These are phyloP conservation scores for Malus fusca DNA, from an alignment of 306 rosid species.

Conservation along the genomic window DNA sequence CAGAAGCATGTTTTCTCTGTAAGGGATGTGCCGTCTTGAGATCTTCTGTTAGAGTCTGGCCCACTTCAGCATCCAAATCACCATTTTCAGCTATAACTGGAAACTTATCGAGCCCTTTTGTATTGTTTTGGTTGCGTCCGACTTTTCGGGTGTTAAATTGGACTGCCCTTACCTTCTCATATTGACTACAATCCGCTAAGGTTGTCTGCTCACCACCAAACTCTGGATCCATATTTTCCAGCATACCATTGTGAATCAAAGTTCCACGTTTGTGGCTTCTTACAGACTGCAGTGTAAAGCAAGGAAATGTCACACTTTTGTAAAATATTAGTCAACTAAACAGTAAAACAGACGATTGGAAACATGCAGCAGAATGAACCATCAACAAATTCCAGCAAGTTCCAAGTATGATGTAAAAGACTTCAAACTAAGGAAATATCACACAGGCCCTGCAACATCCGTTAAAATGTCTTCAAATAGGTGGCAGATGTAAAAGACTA, in stretches of 20 bases:
- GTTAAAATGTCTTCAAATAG: not conserved
- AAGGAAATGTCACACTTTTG: constrained; percentile 21
- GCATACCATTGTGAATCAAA: constrained; percentile 23
- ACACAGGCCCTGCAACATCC: not conserved
- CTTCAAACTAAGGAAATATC: no score
- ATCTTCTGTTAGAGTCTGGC: constrained; percentile 48
- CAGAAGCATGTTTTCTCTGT: constrained; percentile 26
- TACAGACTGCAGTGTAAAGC: constrained; percentile 42
- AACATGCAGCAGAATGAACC: not conserved
- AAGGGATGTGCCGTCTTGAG: constrained; percentile 8
- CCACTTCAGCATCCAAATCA: constrained; percentile 42
- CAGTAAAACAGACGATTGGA: not conserved
- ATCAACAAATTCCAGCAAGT: not conserved
- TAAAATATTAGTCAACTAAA: not conserved
- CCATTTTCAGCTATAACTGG: constrained; percentile 26
- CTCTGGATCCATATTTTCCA: constrained; percentile 28
- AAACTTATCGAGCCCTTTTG: constrained; percentile 24
- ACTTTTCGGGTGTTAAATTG: constrained; percentile 3
- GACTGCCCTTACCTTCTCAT: constrained; percentile 10
- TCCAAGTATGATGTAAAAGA: not conserved
- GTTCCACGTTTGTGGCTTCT: constrained; percentile 30
- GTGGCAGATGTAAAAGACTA: not conserved
- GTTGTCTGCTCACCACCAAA: constrained; percentile 26
- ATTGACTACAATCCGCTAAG: constrained; percentile 20
- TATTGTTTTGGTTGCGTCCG: constrained; percentile 3